Conservation (phyloP, 306 rosid genomes). For the Urtica urens region DNA sequence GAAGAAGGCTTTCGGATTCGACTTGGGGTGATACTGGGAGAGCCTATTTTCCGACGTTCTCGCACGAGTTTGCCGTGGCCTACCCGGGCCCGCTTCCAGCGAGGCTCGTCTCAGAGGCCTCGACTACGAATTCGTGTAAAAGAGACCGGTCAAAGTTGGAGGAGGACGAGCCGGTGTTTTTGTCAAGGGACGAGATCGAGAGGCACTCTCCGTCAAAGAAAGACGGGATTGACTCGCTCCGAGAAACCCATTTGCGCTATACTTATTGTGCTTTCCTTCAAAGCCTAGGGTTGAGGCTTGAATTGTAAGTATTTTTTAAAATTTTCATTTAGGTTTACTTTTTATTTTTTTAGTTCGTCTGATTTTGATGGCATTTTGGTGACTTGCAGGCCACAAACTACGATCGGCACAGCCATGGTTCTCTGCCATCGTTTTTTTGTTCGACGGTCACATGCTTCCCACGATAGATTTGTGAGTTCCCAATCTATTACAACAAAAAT, state of each 20-base stretch:
- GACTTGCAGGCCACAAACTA: slow-evolving; percentile 81
- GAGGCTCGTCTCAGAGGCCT: slow-evolving; percentile 37
- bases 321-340: too few species aligned
- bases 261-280: slow-evolving; percentile 91
- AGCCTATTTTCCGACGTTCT: slow-evolving; percentile 31
- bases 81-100: slow-evolving; percentile 28
- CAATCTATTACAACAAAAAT: not conserved
- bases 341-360: not conserved
- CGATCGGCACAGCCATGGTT: slow-evolving; percentile 94
- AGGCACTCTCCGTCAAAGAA: slow-evolving; percentile 88
- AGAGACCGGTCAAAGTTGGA: slow-evolving; percentile 47
- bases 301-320: slow-evolving; percentile 93
- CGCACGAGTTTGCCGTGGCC: slow-evolving; percentile 29
- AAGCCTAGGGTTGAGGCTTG: slow-evolving; percentile 76
- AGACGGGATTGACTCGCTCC: slow-evolving; percentile 81
- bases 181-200: slow-evolving; percentile 97
- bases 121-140: slow-evolving; percentile 42
- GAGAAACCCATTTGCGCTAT: slow-evolving; percentile 83
- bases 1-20: slow-evolving; percentile 63
- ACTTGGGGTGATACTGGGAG: slow-evolving; percentile 52
- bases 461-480: slow-evolving; percentile 87
- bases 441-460: slow-evolving; percentile 88
- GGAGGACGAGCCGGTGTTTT: slow-evolving; percentile 54
- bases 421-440: slow-evolving; percentile 94
- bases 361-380: not conserved